A percentile compares a stretch with the other conserved stretches of the same genome.
Conservation (phyloP, 352 stramenopile genomes). For the Phytopythium vexans region DNA sequence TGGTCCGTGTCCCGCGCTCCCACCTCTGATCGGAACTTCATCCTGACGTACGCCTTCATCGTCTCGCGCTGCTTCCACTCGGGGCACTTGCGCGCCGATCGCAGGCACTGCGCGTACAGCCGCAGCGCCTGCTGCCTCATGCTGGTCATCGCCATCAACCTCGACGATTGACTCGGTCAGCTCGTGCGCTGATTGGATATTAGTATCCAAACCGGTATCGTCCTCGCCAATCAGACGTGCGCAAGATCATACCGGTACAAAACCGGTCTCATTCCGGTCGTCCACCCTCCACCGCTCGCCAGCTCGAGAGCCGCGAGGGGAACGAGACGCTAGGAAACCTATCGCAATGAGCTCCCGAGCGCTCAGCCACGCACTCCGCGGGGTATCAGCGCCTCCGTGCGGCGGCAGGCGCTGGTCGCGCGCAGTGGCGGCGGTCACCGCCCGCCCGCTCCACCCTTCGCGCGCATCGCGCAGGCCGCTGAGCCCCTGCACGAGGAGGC, state of each 20-base stretch:
- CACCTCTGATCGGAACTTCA: conserved; percentile 74
- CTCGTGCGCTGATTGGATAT: conserved; percentile 12
- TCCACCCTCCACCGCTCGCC: neutral
- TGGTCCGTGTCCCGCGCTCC: conserved; percentile 45
- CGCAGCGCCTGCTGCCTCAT: conserved; percentile 40
- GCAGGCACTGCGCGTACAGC: conserved; percentile 74
- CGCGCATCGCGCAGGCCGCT: conserved; percentile 55
- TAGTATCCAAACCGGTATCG: conserved; percentile 3
- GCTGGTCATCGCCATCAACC: conserved; percentile 6
- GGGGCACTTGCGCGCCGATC: conserved; percentile 66
- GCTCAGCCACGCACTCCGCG: conserved; percentile 56
- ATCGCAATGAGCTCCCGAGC: conserved; percentile 58
- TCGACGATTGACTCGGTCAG: neutral
- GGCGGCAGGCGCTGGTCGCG: conserved; percentile 48
- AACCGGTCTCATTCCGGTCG: neutral
- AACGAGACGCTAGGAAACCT: neutral
- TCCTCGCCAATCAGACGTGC: neutral
- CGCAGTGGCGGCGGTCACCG: conserved; percentile 54
- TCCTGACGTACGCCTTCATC: conserved; percentile 75
- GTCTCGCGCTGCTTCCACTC: conserved; percentile 82
- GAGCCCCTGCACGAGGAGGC: conserved; percentile 73
- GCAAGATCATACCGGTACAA: neutral
- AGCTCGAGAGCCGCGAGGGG: conserved; percentile 2
- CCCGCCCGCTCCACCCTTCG: conserved; percentile 75
- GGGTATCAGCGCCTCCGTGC: conserved; percentile 50